Evolutionary conservation across 1,284 basidiomycete genomes (phyloP).

Genomic region (Mycena citricolor): DNA sequence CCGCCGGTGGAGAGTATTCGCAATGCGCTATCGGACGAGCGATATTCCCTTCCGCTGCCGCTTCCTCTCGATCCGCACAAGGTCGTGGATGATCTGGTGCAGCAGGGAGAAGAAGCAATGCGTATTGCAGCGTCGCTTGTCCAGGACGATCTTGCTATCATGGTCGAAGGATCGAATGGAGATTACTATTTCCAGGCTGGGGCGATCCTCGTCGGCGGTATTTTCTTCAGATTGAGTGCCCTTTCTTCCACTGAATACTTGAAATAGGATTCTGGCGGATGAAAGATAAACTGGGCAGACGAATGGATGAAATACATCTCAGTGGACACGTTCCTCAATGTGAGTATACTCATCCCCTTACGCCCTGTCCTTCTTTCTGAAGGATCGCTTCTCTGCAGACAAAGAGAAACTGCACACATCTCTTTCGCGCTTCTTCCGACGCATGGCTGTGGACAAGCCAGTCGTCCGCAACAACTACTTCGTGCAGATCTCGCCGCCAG

Average conservation of each 20-base stretch:
- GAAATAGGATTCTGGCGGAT: slow-evolving; percentile 81
- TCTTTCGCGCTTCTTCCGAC: slow-evolving; percentile 70
- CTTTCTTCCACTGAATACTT: slow-evolving; percentile 1
- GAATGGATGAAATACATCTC: slow-evolving; percentile 72
- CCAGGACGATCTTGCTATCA: slow-evolving; percentile 76
- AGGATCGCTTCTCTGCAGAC: slow-evolving; percentile 38
- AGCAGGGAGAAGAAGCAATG: slow-evolving; percentile 14
- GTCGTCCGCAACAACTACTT: slow-evolving; percentile 74
- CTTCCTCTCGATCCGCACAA: slow-evolving; percentile 4
- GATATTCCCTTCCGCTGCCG: slow-evolving; percentile 16
- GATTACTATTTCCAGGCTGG: slow-evolving; percentile 75
- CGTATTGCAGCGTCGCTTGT: slow-evolving; percentile 28
- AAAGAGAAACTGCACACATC: slow-evolving; percentile 63
- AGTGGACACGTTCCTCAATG: slow-evolving; percentile 71
- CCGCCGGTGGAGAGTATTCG: slow-evolving; percentile 54
- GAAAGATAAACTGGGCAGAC: slow-evolving; percentile 72
- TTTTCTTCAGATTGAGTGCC: slow-evolving; percentile 15
- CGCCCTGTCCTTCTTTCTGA: background rate
- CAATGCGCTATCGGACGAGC: slow-evolving; percentile 40
- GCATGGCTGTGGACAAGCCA: slow-evolving; percentile 64
- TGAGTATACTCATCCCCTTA: slow-evolving; percentile 36
- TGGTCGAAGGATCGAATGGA: slow-evolving; percentile 73
- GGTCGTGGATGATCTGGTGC: slow-evolving; percentile 1
- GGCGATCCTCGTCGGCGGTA: slow-evolving; percentile 65
- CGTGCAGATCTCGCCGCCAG: slow-evolving; percentile 51